phyloP scores from a whole-genome alignment of 257 asterid genomes.

The Fraxinus excelsior region DNA sequence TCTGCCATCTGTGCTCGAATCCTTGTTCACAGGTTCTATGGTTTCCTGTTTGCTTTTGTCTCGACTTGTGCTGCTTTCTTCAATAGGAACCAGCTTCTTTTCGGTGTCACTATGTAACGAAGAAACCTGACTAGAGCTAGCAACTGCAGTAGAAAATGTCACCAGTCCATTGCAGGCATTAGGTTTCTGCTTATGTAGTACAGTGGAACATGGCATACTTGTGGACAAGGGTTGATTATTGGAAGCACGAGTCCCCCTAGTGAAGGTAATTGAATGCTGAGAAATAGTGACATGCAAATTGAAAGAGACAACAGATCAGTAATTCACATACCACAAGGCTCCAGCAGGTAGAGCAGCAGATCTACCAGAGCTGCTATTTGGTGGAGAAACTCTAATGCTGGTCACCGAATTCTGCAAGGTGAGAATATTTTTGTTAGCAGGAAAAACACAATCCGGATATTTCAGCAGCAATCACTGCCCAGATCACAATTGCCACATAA shows the following conservation, averaged over 20 bases:
- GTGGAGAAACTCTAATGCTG: slow-evolving; percentile 48
- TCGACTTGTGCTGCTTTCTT: slow-evolving; percentile 38
- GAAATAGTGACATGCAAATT: slow-evolving; percentile 19
- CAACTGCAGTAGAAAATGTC: slow-evolving; percentile 49
- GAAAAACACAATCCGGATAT: not conserved
- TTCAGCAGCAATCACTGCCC: slow-evolving; percentile 7
- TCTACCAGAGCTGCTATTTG: slow-evolving; percentile 87
- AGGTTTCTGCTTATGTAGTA: slow-evolving; percentile 44
- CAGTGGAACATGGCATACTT: slow-evolving; percentile 47
- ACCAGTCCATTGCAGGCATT: slow-evolving; percentile 40
- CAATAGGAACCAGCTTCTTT: slow-evolving; percentile 44
- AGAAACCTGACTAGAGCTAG: slow-evolving; percentile 49
- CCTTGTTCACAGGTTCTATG: slow-evolving; percentile 35
- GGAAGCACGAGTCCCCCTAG: slow-evolving; percentile 81
- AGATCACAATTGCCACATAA: slow-evolving; percentile 14
- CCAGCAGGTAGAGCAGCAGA: slow-evolving; percentile 93
- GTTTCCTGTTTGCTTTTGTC: slow-evolving; percentile 38
- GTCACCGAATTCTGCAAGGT: slow-evolving; percentile 38
- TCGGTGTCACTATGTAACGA: slow-evolving; percentile 44
- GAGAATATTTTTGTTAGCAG: slow-evolving; percentile 15
- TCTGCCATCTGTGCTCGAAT: slow-evolving; percentile 37
- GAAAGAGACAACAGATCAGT: slow-evolving; percentile 12
- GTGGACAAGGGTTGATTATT: slow-evolving; percentile 46
- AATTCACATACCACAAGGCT: slow-evolving; percentile 72
- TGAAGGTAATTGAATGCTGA: slow-evolving; percentile 27